phyloP scores from a whole-genome alignment of 2,329 filamentous ascomycete genomes.

The Verticillium isaacii region DNA sequence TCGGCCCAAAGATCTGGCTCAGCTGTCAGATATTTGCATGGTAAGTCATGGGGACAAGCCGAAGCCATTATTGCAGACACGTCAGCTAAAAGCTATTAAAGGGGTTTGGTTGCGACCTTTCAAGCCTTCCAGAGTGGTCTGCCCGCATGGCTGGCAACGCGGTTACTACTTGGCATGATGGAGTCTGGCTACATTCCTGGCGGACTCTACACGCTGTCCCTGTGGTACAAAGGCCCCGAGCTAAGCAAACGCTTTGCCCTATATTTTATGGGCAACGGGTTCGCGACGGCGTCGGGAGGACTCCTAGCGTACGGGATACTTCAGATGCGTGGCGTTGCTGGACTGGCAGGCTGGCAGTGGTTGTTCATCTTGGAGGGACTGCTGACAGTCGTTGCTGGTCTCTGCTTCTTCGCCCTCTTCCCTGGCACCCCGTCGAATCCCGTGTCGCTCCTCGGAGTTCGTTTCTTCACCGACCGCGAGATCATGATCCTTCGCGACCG shows the following conservation, averaged over 20 bases:
- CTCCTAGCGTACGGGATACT: conserved; percentile 49
- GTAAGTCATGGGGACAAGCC: background rate
- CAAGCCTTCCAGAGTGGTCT: conserved; percentile 18
- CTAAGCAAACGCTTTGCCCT: conserved; percentile 52
- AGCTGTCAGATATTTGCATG: conserved; percentile 23
- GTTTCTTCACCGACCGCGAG: background rate
- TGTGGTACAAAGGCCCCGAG: conserved; percentile 58
- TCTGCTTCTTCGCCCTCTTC: conserved; percentile 1
- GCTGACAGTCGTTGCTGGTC: background rate
- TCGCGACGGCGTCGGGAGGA: conserved; percentile 57
- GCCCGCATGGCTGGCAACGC: conserved; percentile 25
- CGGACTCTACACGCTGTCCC: conserved; percentile 51
- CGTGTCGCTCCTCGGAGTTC: background rate
- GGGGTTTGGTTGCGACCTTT: conserved; percentile 24
- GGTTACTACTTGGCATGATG: conserved; percentile 44
- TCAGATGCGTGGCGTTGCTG: conserved; percentile 25
- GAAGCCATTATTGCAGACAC: background rate
- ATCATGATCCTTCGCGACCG: background rate
- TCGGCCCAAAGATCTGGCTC: conserved; percentile 24
- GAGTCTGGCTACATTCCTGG: conserved; percentile 49
- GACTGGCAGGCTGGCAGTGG: conserved; percentile 9
- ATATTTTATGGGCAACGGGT: conserved; percentile 52
- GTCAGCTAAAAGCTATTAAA: background rate
- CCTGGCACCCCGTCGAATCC: background rate
- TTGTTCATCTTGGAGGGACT: conserved; percentile 20